Percentiles rank a stretch among this genome's conserved stretches.
phyloP scores from a whole-genome alignment of 768 basidiomycete genomes.

The Dioszegia hungarica region DNA sequence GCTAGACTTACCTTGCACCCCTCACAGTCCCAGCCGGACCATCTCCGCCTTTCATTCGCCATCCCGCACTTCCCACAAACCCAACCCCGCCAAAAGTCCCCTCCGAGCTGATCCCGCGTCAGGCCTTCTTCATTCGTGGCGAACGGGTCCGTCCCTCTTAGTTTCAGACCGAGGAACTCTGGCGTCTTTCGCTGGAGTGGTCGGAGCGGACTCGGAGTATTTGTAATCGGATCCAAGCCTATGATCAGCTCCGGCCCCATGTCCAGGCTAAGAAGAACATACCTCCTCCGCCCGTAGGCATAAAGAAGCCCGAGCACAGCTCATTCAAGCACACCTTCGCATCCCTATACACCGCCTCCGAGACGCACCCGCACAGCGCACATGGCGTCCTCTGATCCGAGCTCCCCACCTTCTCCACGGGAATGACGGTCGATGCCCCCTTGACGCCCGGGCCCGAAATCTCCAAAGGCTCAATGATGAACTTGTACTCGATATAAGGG shows the following conservation, averaged over 20 bases:
- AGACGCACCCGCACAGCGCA: constrained; percentile 9
- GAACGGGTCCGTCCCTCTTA: constrained; percentile 22
- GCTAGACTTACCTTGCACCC: constrained; percentile 28
- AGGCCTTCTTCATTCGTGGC: not conserved
- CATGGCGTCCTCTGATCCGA: constrained; percentile 5
- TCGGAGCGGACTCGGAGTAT: not conserved
- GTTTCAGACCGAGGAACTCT: constrained; percentile 20
- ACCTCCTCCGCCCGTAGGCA: not conserved
- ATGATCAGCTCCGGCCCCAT: not conserved
- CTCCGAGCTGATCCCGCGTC: constrained; percentile 14
- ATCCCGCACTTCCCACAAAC: constrained; percentile 34
- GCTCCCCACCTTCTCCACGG: not conserved
- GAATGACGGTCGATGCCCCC: constrained; percentile 13
- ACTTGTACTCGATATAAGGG: constrained; percentile 2
- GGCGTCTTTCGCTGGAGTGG: constrained; percentile 18
- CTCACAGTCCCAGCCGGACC: constrained; percentile 44
- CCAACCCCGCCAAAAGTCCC: constrained; percentile 40
- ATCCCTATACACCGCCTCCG: constrained; percentile 20
- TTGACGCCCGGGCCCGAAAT: constrained; percentile 11
- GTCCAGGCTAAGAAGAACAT: not conserved
- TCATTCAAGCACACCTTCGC: constrained; percentile 33
- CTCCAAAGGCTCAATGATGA: constrained; percentile 9
- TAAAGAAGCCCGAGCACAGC: constrained; percentile 12
- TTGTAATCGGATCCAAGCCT: constrained; percentile 1
- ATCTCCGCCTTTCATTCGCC: constrained; percentile 34